Evolutionary conservation across 345 rosid genomes (phyloP), one percentile per base, ranked within the genome.

Genomic region (Xanthoceras sorbifolium): DNA sequence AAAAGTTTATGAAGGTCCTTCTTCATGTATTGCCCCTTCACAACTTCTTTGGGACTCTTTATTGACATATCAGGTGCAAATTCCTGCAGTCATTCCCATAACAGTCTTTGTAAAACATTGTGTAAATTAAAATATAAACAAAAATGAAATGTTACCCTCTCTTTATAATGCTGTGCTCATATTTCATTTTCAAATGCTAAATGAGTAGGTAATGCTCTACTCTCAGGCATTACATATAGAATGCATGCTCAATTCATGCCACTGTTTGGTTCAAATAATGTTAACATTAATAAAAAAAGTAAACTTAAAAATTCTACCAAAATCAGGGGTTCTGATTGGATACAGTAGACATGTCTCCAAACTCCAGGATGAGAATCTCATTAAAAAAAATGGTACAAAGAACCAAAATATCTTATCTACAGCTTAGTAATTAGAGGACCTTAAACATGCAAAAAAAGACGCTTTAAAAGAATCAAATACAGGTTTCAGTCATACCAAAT

Each of bases 11-110:
- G 74, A 6, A 92, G 71, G 54, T 90, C 91, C 76, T 80, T 78
- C 78, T 82, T 87, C 83, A 86, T 87, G 66, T 88, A 88, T 67
- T 85, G 88, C 84, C 85, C 86, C 85, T 75, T 82, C 74, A 92
- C 91, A 36, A 77, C 72, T 70, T 89, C 90, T 74, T 83, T 87
- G 0, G 93, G 91, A 79, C 78, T 76, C 32, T 71, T 75, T 69
- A 89, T 78, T 3, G 90, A 83, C 23, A 55, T 82, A 75, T 92
- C 96, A 0, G 89, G 86, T 14, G 81, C 78, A 76, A 84, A 72
- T 83, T 94, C 96, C 97, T 92, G 88, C 83, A 81, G 32, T 40
- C 54, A 34, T 38, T 17, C 34, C 20, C 71, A 67, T 38, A 46
- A 69, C 71, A 64, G 52, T 29, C 67, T 26, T 38, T 31, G 52